Conservation (phyloP, 148 eudicot species). For the Nepenthes gracilis region DNA sequence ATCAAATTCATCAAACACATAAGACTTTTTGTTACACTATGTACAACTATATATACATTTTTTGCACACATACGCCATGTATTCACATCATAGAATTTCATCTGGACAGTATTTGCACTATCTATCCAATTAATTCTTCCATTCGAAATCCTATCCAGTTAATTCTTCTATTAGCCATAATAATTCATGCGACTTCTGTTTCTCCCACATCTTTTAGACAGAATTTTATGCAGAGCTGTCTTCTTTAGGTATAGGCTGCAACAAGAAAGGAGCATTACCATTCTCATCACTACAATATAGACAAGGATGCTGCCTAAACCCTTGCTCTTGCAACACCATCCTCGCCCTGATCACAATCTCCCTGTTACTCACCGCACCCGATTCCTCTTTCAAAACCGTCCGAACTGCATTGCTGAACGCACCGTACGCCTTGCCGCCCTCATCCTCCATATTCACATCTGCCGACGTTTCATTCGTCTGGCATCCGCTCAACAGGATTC, state of each 20-base stretch:
- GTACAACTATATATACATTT: neutral
- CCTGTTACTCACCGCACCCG: constrained; percentile 20
- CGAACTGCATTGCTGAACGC: constrained; percentile 18
- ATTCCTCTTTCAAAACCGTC: constrained; percentile 6
- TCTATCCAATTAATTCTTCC: too few species aligned
- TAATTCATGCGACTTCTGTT: too few species aligned
- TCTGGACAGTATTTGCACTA: too few species aligned
- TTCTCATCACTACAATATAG: constrained; percentile 60
- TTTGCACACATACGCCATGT: too few species aligned
- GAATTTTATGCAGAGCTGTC: too few species aligned
- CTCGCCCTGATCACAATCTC: constrained; percentile 55
- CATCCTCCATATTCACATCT: constrained; percentile 11
- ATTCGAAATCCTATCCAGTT: too few species aligned
- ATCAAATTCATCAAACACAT: too few species aligned
- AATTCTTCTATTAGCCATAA: too few species aligned
- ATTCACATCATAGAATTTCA: too few species aligned
- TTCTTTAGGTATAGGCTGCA: neutral
- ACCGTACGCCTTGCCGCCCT: constrained; percentile 9
- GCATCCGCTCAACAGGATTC: constrained; percentile 17
- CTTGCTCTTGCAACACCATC: constrained; percentile 50
- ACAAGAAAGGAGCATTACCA: constrained; percentile 34
- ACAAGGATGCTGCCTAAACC: constrained; percentile 74
- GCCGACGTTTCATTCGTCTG: constrained; percentile 21
- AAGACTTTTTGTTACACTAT: too few species aligned
- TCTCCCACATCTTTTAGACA: too few species aligned